These are phyloP conservation scores for Cinnamomum chago DNA, from an alignment of 164 flowering plant genomes.

Conservation along the genomic window DNA sequence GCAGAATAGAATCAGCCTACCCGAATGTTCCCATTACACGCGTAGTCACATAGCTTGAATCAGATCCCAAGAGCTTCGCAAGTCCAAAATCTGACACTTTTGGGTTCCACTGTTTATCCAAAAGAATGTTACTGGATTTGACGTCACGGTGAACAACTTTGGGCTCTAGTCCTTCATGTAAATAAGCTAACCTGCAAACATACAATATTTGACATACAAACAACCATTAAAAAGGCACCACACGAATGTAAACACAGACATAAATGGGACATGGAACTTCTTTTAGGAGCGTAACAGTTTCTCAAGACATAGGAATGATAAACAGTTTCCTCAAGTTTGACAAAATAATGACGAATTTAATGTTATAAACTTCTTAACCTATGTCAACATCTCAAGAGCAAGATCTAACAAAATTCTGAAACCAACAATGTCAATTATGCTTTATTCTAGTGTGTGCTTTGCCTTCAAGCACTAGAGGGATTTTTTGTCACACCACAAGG, in stretches of 20 bases:
- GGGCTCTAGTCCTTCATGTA: conserved; percentile 93
- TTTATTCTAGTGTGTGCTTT: neutral
- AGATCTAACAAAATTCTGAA: too few species aligned
- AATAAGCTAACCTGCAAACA: conserved; percentile 65
- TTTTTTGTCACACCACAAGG: neutral
- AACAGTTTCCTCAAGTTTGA: neutral
- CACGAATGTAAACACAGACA: neutral
- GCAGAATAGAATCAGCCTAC: neutral
- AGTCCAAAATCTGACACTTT: conserved; percentile 92
- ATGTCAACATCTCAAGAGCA: neutral
- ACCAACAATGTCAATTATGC: neutral
- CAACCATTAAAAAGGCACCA: neutral
- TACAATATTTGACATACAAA: neutral
- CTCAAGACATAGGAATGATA: neutral
- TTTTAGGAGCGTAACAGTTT: neutral
- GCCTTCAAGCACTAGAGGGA: neutral
- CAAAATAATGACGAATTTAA: neutral
- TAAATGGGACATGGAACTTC: neutral
- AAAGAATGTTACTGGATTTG: conserved; percentile 85
- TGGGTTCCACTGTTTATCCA: conserved; percentile 74
- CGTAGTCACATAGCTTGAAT: conserved; percentile 79
- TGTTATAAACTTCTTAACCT: neutral
- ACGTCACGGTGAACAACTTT: conserved; percentile 95
- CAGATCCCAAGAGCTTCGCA: conserved; percentile 80
- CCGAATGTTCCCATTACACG: conserved; percentile 9